A percentile compares a stretch with the other conserved stretches of the same genome.
These are phyloP conservation scores for Sugiyamaella boreocaroliniensis DNA, from an alignment of 805 yeast genomes.

Conservation along the genomic window DNA sequence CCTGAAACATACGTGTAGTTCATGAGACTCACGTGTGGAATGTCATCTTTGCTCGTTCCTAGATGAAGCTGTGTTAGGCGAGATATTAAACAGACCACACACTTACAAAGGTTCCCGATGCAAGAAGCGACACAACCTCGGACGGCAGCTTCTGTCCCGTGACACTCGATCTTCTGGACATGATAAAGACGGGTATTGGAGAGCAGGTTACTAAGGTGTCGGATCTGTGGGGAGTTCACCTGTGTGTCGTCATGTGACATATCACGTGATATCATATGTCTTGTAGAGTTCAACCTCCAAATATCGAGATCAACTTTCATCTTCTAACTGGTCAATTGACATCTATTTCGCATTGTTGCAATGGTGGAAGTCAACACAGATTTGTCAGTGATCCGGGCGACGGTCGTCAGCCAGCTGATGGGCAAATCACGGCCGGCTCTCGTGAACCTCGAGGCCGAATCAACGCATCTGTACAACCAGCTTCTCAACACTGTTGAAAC, in stretches of 20 bases:
- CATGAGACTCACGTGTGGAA: constrained; percentile 89
- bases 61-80: constrained; percentile 50
- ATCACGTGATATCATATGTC: background rate
- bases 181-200: too few species aligned
- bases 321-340: background rate
- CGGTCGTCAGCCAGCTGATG: background rate
- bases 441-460: background rate
- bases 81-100: background rate
- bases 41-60: constrained; percentile 66
- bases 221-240: too few species aligned
- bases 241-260: background rate
- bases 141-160: constrained; percentile 7
- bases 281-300: too few species aligned
- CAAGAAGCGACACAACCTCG: constrained; percentile 7
- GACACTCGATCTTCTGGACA: background rate
- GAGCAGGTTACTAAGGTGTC: too few species aligned
- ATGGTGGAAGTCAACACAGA: background rate
- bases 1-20: constrained; percentile 63
- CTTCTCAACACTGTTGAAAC: constrained; percentile 40
- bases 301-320: too few species aligned
- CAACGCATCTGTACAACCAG: background rate
- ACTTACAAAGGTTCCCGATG: constrained; percentile 13
- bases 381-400: background rate
- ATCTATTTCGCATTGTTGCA: background rate
- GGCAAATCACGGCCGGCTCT: background rate